Evolutionary conservation across 139 green algal species (phyloP), one percentile per base, ranked within the genome.

Genomic region (Micractinium conductrix): DNA sequence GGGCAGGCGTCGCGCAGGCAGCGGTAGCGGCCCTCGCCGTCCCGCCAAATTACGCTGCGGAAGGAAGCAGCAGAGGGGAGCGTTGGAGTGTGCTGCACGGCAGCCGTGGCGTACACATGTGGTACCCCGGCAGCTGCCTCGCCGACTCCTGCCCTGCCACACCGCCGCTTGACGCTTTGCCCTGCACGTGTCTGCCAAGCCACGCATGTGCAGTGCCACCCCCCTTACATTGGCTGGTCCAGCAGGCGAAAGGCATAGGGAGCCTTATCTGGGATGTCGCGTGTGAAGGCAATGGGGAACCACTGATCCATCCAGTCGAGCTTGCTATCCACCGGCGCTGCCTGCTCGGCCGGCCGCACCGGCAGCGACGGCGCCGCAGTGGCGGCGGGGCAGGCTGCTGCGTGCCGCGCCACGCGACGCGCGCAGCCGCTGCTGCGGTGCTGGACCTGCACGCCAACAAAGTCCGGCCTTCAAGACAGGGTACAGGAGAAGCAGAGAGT

Each of bases 1-100:
- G 90, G 90, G 84, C 90, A 93, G 70, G 74, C 81, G 71, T 89
- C 86, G 37, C n/a, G 24, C 28, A 86, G 67, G 67, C 60, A 73
- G 44, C 62, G 83, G 38, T 63, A 86, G 21, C 17, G 33, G 19
- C 78, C 73, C 30, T 43, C 26, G 0, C 53, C 68, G 40, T 88
- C 85, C 40, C 33, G 24, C 85, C 85, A 88, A 26, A 88, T 86
- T 17, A 88, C 85, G 21, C 78, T 88, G 73, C 63, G n/a, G 21
- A 40, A 78, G 26, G 19, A 22, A 12, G 37, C 70, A 58, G 70
- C 70, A 55, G 40, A 38, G 71, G 40, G 33, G n/a, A n/a, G n/a
- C n/a, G n/a, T n/a, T n/a, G n/a, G n/a, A n/a, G n/a, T n/a, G n/a
- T n/a, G n/a, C n/a, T n/a, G n/a, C n/a, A n/a, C n/a, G n/a, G n/a